These are phyloP conservation scores for Sphaerulina vaccinii DNA, from an alignment of 2,329 filamentous ascomycete genomes.

Conservation along the genomic window DNA sequence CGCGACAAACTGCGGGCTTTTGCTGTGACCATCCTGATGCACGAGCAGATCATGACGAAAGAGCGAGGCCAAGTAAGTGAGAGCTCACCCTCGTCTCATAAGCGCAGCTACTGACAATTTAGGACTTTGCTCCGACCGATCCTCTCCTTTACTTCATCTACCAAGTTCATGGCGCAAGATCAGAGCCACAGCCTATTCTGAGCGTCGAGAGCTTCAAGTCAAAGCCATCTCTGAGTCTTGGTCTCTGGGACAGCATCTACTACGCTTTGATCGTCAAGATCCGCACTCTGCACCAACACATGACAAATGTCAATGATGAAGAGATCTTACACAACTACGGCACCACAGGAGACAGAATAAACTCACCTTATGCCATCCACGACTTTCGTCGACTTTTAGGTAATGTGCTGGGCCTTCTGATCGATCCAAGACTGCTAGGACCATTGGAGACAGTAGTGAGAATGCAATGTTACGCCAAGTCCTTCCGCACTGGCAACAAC, in stretches of 20 bases:
- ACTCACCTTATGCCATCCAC: not conserved
- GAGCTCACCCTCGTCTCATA: not conserved
- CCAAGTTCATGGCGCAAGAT: not conserved
- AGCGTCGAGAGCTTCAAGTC: not conserved
- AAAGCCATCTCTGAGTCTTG: not conserved
- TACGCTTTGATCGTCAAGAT: conserved; percentile 1
- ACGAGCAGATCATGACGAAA: conserved; percentile 5
- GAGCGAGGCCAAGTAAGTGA: conserved; percentile 2
- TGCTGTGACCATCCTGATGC: conserved; percentile 2
- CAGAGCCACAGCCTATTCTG: not conserved
- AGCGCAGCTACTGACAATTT: not conserved
- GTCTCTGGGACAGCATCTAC: conserved; percentile 3
- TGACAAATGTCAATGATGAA: not conserved
- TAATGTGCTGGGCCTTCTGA: not conserved
- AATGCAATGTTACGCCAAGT: not conserved
- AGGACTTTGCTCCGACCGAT: not conserved
- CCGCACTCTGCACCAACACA: not conserved
- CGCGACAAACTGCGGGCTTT: not conserved
- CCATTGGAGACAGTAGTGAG: not conserved
- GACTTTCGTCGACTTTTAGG: not conserved
- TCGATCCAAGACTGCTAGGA: not conserved
- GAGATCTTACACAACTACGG: not conserved
- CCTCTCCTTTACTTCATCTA: conserved; percentile 3
- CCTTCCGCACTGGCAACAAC: not conserved
- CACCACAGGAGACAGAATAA: not conserved